Base-by-base conservation (phyloP, 2,329 filamentous ascomycete species). In the Colletotrichum sp. region DNA sequence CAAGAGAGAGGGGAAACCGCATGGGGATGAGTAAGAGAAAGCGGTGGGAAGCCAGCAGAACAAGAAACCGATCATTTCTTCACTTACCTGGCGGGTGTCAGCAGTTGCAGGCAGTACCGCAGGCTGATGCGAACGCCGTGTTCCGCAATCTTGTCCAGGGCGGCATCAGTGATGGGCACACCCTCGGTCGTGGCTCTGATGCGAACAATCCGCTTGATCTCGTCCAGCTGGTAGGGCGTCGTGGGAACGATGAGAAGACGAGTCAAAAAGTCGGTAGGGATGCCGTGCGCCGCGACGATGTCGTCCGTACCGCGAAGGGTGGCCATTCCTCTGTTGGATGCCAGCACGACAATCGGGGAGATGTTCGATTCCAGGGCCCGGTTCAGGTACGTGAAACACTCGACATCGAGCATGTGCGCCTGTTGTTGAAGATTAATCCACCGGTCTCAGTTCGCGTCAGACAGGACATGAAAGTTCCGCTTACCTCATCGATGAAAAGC, bases 321-420 rank as follows among this genome's bases (percentile, higher is more conserved):
- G 79, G 95, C 96, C 89, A 96, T 94, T 84, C 97, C 97, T 82
- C 97, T 94, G 88, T 99, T 99, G 57, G 97, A 99, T 76, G 97
- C 97, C 77, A 99, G 93, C 79, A 99, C 97, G 77, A 99, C 97
- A 82, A 99, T 98, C 74, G 97, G 97, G 3, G 96, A 96, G 82
- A 99, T 98, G 79, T 93, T 92, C 72, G 95, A 96, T 89, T 99
- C 97, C 80, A 99, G 91, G n/a, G 97, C 97, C 83, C 96, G 95
- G 90, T 99, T 99, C 82, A 99, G 93, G 87, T 98, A 99, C 80
- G 97, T 99, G 88, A 99, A 99, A 89, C 96, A 98, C 89, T 99
- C 97, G 80, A 99, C 94, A 85, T 99, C 97, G 81, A 99, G 95
- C 97, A 99, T 99, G 89, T 99, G 96, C 77, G 98, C 96, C 96